These are phyloP conservation scores for Candida khao-thaluensis DNA, from an alignment of 805 yeast genomes.

Conservation along the genomic window DNA sequence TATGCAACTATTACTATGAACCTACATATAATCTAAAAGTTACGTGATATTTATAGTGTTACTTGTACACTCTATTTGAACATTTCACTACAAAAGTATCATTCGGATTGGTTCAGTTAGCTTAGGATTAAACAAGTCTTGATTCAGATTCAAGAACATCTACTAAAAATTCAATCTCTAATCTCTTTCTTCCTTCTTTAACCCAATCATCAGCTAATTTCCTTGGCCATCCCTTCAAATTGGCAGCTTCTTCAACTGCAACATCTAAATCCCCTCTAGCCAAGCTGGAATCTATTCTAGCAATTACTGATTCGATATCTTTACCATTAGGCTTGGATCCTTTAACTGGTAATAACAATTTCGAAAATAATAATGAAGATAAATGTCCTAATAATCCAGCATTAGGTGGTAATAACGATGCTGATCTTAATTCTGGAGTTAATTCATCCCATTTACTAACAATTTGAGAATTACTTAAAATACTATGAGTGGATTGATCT, in stretches of 20 bases:
- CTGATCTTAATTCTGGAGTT: slow-evolving; percentile 83
- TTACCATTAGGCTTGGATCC: slow-evolving; percentile 74
- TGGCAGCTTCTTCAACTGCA: slow-evolving; percentile 91
- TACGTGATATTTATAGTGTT: no score
- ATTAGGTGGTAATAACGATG: slow-evolving; percentile 87
- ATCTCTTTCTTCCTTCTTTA: slow-evolving; percentile 79
- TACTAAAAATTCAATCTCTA: slow-evolving; percentile 82
- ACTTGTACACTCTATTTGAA: no score
- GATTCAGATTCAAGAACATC: slow-evolving; percentile 67
- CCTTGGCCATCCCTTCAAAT: slow-evolving; percentile 91
- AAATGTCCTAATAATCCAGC: slow-evolving; percentile 94
- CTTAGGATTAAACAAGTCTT: slow-evolving; percentile 30
- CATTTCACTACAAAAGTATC: no score
- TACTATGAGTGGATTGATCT: slow-evolving; percentile 45
- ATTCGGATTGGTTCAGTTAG: no score
- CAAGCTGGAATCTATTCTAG: slow-evolving; percentile 77
- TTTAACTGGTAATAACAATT: slow-evolving; percentile 69
- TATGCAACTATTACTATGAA: no score
- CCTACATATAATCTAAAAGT: no score
- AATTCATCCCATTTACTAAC: slow-evolving; percentile 76
- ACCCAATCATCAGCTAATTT: slow-evolving; percentile 91
- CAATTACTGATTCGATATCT: slow-evolving; percentile 86
- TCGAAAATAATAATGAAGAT: slow-evolving; percentile 74
- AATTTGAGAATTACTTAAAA: slow-evolving; percentile 75
- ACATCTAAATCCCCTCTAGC: slow-evolving; percentile 73